Evolutionary conservation across 2,329 filamentous ascomycete species (phyloP), one percentile per base, ranked within the genome.

Genomic region (Aureobasidium subglaciale): DNA sequence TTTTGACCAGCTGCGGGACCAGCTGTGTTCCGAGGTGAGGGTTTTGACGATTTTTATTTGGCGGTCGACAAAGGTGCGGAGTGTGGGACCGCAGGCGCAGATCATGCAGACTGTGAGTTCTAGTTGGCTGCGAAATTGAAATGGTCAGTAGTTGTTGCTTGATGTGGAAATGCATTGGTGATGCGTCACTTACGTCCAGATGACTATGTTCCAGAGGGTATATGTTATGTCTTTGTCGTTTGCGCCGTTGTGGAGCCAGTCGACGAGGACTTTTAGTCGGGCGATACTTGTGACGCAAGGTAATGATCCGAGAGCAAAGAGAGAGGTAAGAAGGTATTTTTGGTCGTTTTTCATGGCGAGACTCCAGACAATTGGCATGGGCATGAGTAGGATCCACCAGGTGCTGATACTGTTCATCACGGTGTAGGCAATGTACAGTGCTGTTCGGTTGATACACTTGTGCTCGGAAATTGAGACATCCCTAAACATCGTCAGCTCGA

Each of bases 311-410:
- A 80, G 71, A 37, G 74, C 70, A 63, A 80, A 80, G 30, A 80
- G 67, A 24, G 70, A 59, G n/a, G 70, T 63, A 1, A 85, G 41
- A 20, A 1, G 81, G 71, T 0, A 75, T 53, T 66, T 84, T 84
- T 80, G 75, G 63, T 73, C 77, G 2, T 70, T 45, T 8, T 73
- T 69, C 2, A 84, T 68, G 32, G 52, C 40, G 24, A 55, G 52
- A 10, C 30, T 30, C 43, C 42, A 50, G 35, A 56, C 27, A 5
- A 56, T 56, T 10, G 54, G 54, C 35, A 56, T 48, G 27, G 54
- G 54, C 43, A 56, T 41, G 4, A 45, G 25, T 5, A 56, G 15
- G 3, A 56, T 56, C 42, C 40, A 50, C 45, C 40, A 56, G 7
- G 40, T 45, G 24, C 43, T 49, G 18, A 56, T 35, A 16, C 54